A percentile compares a stretch with the other conserved stretches of the same genome.
phyloP scores from a whole-genome alignment of 2,329 filamentous ascomycete genomes.

The Zelopaecilomyces penicillatus region DNA sequence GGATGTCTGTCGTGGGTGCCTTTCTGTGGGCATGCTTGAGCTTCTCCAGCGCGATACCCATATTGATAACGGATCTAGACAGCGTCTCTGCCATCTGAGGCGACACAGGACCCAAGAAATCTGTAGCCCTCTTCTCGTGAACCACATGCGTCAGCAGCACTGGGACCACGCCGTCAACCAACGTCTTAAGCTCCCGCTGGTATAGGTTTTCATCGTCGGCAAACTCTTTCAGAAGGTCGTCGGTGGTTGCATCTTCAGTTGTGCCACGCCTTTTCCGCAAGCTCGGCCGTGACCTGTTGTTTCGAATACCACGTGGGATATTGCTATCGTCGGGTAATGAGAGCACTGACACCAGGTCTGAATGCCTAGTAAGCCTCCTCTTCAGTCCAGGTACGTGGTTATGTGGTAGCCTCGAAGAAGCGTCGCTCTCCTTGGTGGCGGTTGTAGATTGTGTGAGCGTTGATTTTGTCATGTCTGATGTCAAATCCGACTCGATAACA shows the following conservation, averaged over 20 bases:
- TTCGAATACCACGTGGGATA: conserved; percentile 53
- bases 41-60: conserved; percentile 85
- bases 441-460: conserved; percentile 46
- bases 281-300: conserved; percentile 68
- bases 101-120: conserved; percentile 55
- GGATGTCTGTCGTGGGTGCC: conserved; percentile 65
- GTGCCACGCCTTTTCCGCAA: conserved; percentile 64
- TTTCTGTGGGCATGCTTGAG: conserved; percentile 72
- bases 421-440: conserved; percentile 37
- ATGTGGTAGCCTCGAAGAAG: conserved; percentile 10
- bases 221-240: conserved; percentile 73
- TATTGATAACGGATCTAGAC: conserved; percentile 82
- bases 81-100: conserved; percentile 50
- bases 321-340: conserved; percentile 57
- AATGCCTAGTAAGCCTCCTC: conserved; percentile 78
- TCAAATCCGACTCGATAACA: conserved; percentile 39
- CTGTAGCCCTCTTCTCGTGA: conserved; percentile 56
- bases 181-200: conserved; percentile 78
- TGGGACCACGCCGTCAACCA: conserved; percentile 92
- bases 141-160: conserved; percentile 82
- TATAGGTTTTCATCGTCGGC: conserved; percentile 80
- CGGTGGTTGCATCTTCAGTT: conserved; percentile 58
- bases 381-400: conserved; percentile 51
- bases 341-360: conserved; percentile 86
- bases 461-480: conserved; percentile 38